Base-by-base conservation (phyloP, 2,329 filamentous ascomycete genomes). In the Claviceps quebecensis region DNA sequence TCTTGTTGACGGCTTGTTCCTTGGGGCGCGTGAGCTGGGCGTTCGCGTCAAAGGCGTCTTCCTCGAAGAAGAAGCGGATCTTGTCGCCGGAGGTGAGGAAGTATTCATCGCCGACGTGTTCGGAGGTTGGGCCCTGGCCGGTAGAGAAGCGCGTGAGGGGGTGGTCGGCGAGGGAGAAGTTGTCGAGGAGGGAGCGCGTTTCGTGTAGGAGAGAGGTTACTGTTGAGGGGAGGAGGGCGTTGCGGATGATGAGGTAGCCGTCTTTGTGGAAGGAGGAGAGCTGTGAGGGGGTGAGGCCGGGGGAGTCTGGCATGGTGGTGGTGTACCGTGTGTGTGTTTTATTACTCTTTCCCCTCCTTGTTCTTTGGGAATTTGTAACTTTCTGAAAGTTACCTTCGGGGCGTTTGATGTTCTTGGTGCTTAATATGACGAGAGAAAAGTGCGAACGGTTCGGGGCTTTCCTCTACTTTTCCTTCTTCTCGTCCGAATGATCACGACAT, bases 31-130 rank as follows among this genome's bases (percentile, higher is more conserved):
- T 72, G 3, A 97, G 78, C 1, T 71, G 69, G 40, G 86, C 84
- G 0, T 68, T 61, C 9, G 71, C 58, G 60, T 83, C 74, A 66
- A 96, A 91, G 56, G 91, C 91, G 68, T 93, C 90, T 68, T 94
- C 88, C 69, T 97, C 91, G 68, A 97, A 94, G 77, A 97, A 97
- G 77, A 94, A 97, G 54, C 89, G 85, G 55, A 97, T 74, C 70
- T 96, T 91, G 73, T 97, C 87, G 55, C 88, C 89, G 3, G 86
- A 93, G 1, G 75, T 77, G 2, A 97, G 80, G 71, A 98, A 97
- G 75, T 98, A 98, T 63, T 86, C 81, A 71, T 97, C 93, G 55
- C 91, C 90, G 11, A 96, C 86, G 69, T 97, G 91, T 54, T 83
- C 77, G 45, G 63, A 76, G 70, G 60, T 81, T 74, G 69, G 83